phyloP scores from a whole-genome alignment of 2,329 filamentous ascomycete genomes.

The Ascochyta clinopodiicola region DNA sequence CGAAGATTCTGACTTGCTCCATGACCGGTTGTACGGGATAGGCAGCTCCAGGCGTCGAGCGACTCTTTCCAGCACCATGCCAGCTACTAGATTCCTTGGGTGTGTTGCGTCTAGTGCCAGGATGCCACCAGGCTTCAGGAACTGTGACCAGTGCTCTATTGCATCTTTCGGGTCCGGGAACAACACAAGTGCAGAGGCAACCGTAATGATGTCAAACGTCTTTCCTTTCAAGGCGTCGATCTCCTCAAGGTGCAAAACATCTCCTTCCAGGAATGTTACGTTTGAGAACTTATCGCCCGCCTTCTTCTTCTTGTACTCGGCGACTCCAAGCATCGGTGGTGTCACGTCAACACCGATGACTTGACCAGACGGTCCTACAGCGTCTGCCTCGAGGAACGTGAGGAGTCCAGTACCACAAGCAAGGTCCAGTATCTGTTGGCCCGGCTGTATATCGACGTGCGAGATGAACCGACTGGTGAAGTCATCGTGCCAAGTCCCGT shows the following conservation, averaged over 20 bases:
- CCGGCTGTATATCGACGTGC: slow-evolving; percentile 39
- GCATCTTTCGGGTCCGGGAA: slow-evolving; percentile 48
- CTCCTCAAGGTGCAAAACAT: slow-evolving; percentile 46
- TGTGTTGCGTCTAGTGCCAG: slow-evolving; percentile 51
- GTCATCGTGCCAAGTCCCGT: slow-evolving; percentile 51
- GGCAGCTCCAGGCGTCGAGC: slow-evolving; percentile 40
- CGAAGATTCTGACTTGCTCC: slow-evolving; percentile 43
- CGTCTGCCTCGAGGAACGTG: slow-evolving; percentile 48
- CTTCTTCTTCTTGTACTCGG: slow-evolving; percentile 37
- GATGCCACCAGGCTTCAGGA: slow-evolving; percentile 50
- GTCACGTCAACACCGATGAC: slow-evolving; percentile 53
- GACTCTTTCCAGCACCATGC: slow-evolving; percentile 48
- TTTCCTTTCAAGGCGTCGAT: slow-evolving; percentile 31
- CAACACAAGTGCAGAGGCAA: slow-evolving; percentile 51
- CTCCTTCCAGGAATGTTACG: slow-evolving; percentile 45
- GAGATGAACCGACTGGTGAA: slow-evolving; percentile 50
- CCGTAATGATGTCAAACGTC: slow-evolving; percentile 47
- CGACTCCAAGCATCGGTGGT: slow-evolving; percentile 50
- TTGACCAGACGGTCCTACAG: slow-evolving; percentile 46
- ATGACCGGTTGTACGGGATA: slow-evolving; percentile 47
- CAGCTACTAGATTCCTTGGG: slow-evolving; percentile 46
- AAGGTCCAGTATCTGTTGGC: slow-evolving; percentile 53
- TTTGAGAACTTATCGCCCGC: slow-evolving; percentile 39
- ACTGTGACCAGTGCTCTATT: slow-evolving; percentile 48
- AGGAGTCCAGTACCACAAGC: slow-evolving; percentile 56